Conservation (phyloP, 2,329 filamentous ascomycete species). For the Pseudocercospora ulei region DNA sequence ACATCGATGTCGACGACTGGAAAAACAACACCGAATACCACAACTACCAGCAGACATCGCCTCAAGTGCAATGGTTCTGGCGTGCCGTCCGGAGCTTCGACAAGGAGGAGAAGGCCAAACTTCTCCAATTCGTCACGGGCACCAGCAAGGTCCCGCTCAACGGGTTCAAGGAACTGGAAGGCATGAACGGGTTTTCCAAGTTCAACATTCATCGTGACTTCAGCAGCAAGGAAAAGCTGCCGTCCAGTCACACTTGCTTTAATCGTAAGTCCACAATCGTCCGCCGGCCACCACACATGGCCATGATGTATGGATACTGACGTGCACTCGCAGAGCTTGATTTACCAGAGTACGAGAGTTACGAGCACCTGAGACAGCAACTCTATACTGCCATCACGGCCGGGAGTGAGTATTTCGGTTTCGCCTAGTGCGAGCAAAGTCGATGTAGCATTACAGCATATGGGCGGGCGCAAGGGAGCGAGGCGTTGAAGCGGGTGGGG, state of each 20-base stretch:
- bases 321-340: constrained; percentile 63
- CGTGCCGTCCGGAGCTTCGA: constrained; percentile 92
- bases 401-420: constrained; percentile 93
- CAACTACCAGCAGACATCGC: constrained; percentile 88
- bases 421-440: constrained; percentile 75
- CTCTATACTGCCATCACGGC: constrained; percentile 95
- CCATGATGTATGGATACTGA: constrained; percentile 34
- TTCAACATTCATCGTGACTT: constrained; percentile 99
- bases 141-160: constrained; percentile 97
- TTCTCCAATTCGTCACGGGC: constrained; percentile 95
- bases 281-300: not conserved
- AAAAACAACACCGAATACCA: constrained; percentile 98
- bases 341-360: constrained; percentile 94
- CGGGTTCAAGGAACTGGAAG: constrained; percentile 96
- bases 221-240: constrained; percentile 87
- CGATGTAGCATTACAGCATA: constrained; percentile 14
- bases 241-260: constrained; percentile 96
- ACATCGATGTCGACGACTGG: constrained; percentile 98
- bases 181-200: constrained; percentile 94
- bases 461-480: constrained; percentile 3
- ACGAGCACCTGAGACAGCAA: constrained; percentile 78
- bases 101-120: constrained; percentile 95
- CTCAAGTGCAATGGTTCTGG: constrained; percentile 99
- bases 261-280: constrained; percentile 65
- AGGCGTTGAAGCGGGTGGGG: too few species aligned